phyloP scores from a whole-genome alignment of 1,284 basidiomycete species.

The Testicularia cyperi region DNA sequence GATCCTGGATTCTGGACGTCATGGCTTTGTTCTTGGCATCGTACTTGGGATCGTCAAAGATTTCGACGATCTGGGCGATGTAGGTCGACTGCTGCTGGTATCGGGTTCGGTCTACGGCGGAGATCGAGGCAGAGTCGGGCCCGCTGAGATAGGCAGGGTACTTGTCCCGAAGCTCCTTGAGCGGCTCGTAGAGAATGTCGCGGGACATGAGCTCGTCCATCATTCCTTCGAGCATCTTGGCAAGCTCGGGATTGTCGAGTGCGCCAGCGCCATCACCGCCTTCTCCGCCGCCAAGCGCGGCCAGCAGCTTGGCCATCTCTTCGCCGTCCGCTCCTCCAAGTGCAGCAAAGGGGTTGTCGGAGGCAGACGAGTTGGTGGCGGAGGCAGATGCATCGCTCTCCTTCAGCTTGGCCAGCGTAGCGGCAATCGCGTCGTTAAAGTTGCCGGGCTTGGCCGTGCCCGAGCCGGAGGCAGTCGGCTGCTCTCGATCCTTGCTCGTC shows the following conservation, averaged over 20 bases:
- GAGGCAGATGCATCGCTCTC: constrained; percentile 67
- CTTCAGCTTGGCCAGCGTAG: constrained; percentile 78
- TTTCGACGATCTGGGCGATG: constrained; percentile 70
- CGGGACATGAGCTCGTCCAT: constrained; percentile 92
- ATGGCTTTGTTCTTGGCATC: constrained; percentile 67
- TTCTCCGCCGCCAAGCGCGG: constrained; percentile 58
- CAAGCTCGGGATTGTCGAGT: constrained; percentile 62
- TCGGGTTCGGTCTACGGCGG: constrained; percentile 69
- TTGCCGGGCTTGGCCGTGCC: constrained; percentile 57
- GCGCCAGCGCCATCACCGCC: constrained; percentile 53
- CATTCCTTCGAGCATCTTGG: constrained; percentile 81
- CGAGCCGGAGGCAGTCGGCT: not conserved
- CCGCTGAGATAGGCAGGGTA: constrained; percentile 76
- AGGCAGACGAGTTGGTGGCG: constrained; percentile 30
- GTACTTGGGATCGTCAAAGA: constrained; percentile 70
- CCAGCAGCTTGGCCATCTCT: constrained; percentile 57
- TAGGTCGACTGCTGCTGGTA: constrained; percentile 72
- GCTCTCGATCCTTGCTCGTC: not conserved
- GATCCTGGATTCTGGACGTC: constrained; percentile 67
- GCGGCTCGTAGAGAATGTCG: constrained; percentile 86
- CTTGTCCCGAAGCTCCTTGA: constrained; percentile 85
- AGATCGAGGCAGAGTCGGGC: constrained; percentile 62
- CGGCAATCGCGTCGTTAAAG: constrained; percentile 76
- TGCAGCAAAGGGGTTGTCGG: constrained; percentile 61
- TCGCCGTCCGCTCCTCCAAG: constrained; percentile 61